Conservation (phyloP, 1,139 yeast species). For the Saccharomyces pastorianus region DNA sequence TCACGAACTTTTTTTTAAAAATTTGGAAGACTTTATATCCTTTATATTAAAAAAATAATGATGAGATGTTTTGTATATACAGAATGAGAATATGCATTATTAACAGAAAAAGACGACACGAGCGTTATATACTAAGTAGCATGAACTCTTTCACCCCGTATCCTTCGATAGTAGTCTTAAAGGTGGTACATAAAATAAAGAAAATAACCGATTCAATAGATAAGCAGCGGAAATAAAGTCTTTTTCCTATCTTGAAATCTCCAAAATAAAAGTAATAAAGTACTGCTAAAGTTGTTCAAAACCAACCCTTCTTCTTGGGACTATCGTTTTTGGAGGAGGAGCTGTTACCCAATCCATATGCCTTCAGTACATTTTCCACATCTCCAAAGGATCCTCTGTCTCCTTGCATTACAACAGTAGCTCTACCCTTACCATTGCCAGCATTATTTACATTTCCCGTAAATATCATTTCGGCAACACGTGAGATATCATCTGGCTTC, state of each 20-base stretch:
- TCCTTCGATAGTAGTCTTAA: background rate
- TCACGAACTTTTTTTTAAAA: slow-evolving; percentile 11
- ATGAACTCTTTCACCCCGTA: background rate
- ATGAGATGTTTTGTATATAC: background rate
- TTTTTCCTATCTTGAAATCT: background rate
- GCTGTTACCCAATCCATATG: slow-evolving; percentile 68
- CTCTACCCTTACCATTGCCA: slow-evolving; percentile 51
- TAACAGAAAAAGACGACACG: background rate
- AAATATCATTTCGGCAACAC: slow-evolving; percentile 69
- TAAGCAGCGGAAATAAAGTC: background rate
- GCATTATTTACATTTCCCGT: slow-evolving; percentile 52
- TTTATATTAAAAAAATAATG: background rate
- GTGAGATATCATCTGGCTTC: slow-evolving; percentile 56
- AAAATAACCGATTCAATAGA: background rate
- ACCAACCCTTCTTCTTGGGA: background rate
- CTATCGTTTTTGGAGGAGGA: background rate
- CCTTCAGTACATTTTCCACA: slow-evolving; percentile 53
- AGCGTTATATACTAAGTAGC: background rate
- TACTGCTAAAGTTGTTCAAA: background rate
- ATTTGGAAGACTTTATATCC: slow-evolving; percentile 4
- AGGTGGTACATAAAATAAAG: background rate
- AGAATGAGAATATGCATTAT: background rate
- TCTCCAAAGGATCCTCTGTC: slow-evolving; percentile 81
- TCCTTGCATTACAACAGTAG: slow-evolving; percentile 87
- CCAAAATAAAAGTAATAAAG: background rate